A percentile compares a stretch with the other conserved stretches of the same genome.
Conservation (phyloP, 495 filamentous ascomycete genomes). For the Tuber magnatum region DNA sequence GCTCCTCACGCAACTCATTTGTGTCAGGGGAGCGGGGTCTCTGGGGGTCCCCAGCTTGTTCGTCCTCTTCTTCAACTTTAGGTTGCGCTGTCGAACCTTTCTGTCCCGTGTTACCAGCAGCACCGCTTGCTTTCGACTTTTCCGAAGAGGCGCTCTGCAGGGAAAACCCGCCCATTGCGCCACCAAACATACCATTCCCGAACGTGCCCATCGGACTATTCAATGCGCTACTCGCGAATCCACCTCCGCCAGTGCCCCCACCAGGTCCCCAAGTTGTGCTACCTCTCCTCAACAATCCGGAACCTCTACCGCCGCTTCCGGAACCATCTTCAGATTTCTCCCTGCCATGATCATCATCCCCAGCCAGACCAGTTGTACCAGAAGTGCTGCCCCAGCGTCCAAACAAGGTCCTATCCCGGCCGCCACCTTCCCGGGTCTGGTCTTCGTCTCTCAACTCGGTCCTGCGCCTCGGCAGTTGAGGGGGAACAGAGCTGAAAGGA, state of each 20-base stretch:
- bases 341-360: slow-evolving; percentile 36
- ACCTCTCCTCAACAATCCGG: slow-evolving; percentile 37
- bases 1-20: slow-evolving; percentile 44
- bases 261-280: slow-evolving; percentile 35
- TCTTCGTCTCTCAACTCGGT: slow-evolving; percentile 55
- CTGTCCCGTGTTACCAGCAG: slow-evolving; percentile 16
- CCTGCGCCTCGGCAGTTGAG: slow-evolving; percentile 63
- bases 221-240: slow-evolving; percentile 32
- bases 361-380: slow-evolving; percentile 44
- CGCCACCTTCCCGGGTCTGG: slow-evolving; percentile 27
- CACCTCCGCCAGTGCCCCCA: slow-evolving; percentile 21
- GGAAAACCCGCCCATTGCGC: slow-evolving; percentile 40
- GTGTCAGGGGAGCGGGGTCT: slow-evolving; percentile 40
- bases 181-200: slow-evolving; percentile 39
- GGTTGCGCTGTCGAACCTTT: slow-evolving; percentile 44
- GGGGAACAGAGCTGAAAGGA: slow-evolving; percentile 51
- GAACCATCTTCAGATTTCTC: slow-evolving; percentile 33
- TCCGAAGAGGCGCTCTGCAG: slow-evolving; percentile 35
- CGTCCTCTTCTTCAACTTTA: slow-evolving; percentile 36
- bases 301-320: slow-evolving; percentile 31
- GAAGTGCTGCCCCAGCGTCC: slow-evolving; percentile 47
- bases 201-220: slow-evolving; percentile 41
- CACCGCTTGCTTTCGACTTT: slow-evolving; percentile 29
- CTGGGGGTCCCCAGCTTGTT: slow-evolving; percentile 46
- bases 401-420: slow-evolving; percentile 37